Conservation (phyloP, 257 asterid genomes). For the Nicotiana sylvestris region DNA sequence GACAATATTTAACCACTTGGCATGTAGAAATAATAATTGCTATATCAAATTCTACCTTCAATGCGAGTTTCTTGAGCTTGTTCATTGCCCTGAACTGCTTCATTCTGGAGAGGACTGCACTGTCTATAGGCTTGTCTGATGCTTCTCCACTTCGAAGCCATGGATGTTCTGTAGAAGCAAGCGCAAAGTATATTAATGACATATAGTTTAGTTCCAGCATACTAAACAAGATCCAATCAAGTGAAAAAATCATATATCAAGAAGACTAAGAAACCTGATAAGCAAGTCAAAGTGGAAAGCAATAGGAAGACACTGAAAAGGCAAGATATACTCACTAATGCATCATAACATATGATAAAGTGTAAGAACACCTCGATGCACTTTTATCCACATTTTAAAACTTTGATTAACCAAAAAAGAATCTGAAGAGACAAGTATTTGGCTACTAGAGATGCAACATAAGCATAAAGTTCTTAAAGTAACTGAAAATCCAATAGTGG, state of each 20-base stretch:
- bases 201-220: neutral
- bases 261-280: neutral
- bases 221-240: neutral
- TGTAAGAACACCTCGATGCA: neutral
- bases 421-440: neutral
- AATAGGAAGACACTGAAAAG: neutral
- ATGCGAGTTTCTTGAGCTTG: constrained; percentile 74
- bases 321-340: neutral
- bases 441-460: neutral
- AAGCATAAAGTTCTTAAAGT: neutral
- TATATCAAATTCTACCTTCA: constrained; percentile 39
- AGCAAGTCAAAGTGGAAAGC: neutral
- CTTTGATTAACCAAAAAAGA: neutral
- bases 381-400: neutral
- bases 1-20: neutral
- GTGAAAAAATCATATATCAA: neutral
- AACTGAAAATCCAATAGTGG: neutral
- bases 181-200: neutral
- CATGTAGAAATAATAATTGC: neutral
- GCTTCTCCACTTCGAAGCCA: constrained; percentile 73
- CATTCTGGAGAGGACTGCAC: constrained; percentile 87
- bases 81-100: constrained; percentile 85
- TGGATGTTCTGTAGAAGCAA: constrained; percentile 51
- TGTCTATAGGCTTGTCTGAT: constrained; percentile 65
- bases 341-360: neutral